These are phyloP conservation scores for Passiflora organensis DNA, from an alignment of 345 rosid genomes.

Conservation along the genomic window DNA sequence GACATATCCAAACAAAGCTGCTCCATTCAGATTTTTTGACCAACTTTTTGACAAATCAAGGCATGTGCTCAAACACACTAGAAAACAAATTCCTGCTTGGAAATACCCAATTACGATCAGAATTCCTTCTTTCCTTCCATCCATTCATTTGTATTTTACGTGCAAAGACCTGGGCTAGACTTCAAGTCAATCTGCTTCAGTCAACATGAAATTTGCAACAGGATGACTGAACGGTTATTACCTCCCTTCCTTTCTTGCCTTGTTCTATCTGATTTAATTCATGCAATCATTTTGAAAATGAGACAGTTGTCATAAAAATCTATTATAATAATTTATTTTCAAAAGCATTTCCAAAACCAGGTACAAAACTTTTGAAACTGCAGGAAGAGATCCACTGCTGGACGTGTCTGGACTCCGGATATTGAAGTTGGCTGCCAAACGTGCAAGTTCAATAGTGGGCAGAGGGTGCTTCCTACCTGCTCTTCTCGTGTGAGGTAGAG, in stretches of 20 bases:
- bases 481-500: conserved; percentile 17
- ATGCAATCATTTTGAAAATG: no score
- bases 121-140: background rate
- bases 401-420: conserved; percentile 2
- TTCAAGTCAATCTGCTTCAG: background rate
- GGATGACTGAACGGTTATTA: no score
- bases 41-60: conserved; percentile 7
- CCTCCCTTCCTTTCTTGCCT: background rate
- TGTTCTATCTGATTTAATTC: no score
- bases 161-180: background rate
- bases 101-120: background rate
- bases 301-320: no score
- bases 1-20: background rate
- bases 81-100: background rate
- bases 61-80: background rate
- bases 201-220: background rate
- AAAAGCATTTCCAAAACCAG: no score
- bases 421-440: background rate
- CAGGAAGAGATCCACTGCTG: no score
- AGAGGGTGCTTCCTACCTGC: conserved; percentile 12
- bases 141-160: background rate
- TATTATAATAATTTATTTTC: no score
- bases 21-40: background rate
- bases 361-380: no score
- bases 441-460: conserved; percentile 1